Percentiles rank a stretch among this genome's conserved stretches.
phyloP scores from a whole-genome alignment of 192 early-diverging fungal genomes.

The Coemansia reversa region DNA sequence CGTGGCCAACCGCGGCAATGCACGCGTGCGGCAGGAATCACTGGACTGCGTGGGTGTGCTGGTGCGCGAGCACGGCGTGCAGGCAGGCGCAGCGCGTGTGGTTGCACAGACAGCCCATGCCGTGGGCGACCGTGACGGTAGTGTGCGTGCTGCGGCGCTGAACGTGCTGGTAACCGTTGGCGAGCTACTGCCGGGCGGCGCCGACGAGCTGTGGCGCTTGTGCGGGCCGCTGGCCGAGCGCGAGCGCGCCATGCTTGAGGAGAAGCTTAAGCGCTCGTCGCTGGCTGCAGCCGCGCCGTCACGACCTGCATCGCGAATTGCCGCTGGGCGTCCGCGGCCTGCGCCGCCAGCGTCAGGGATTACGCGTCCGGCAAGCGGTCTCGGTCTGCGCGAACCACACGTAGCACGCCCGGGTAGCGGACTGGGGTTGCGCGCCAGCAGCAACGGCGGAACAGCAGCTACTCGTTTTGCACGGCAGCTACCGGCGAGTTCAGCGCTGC shows the following conservation, averaged over 20 bases:
- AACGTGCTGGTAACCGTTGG: slow-evolving; percentile 73
- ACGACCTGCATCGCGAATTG: slow-evolving; percentile 15
- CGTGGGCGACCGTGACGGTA: slow-evolving; percentile 76
- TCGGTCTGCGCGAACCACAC: neutral
- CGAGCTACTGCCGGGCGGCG: slow-evolving; percentile 60
- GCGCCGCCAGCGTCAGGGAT: slow-evolving; percentile 37
- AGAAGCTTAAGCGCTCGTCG: slow-evolving; percentile 66
- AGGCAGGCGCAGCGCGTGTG: neutral
- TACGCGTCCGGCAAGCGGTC: slow-evolving; percentile 25
- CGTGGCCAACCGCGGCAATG: slow-evolving; percentile 70
- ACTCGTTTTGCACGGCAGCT: slow-evolving; percentile 15
- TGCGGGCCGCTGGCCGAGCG: slow-evolving; percentile 74
- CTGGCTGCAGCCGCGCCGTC: slow-evolving; percentile 21
- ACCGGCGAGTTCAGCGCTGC: slow-evolving; percentile 1
- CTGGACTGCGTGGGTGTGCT: slow-evolving; percentile 75
- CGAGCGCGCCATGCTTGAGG: slow-evolving; percentile 78
- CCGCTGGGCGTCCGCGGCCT: slow-evolving; percentile 17
- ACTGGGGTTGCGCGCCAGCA: neutral
- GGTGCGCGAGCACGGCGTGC: slow-evolving; percentile 54
- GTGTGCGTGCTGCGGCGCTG: slow-evolving; percentile 77
- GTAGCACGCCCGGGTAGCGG: neutral
- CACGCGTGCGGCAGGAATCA: slow-evolving; percentile 75
- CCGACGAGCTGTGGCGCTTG: slow-evolving; percentile 71
- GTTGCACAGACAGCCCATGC: slow-evolving; percentile 60
- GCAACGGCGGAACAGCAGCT: slow-evolving; percentile 6